Evolutionary conservation across 805 yeast species (phyloP), one percentile per base, ranked within the genome.

Genomic region (Pichia nanzhaoensis): DNA sequence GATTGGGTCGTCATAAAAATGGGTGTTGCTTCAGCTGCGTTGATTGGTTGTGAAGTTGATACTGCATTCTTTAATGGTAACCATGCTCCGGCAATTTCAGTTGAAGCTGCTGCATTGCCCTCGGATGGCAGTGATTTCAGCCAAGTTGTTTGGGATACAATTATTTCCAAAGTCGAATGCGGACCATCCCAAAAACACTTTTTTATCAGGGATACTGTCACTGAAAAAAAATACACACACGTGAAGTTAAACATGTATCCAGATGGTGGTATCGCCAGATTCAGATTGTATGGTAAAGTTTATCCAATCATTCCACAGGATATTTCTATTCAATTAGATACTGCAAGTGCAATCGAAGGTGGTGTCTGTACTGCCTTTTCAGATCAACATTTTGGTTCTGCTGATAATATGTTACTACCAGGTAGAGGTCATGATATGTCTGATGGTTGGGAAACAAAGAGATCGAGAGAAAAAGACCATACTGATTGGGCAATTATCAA

Each of bases 391-490:
- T 91, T 91, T 59, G 95, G 96, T 33, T 76, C 91, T 37, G 95
- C 90, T 33, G 95, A 86, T 63, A 91, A 91, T 67, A 69, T 91
- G 50, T 68, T 91, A 46, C 70, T 91, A 45, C 97, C 97, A 2
- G 98, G 98, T 14, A 78, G 97, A 49, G 99, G 99, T 42, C 77
- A 74, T 56, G 96, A 91, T 64, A 91, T 91, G 98, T 79, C 93
- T 41, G 98, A 93, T 60, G 99, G 99, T 13, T 91, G 99, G 99
- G 99, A 91, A 63, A 91, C 99, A 20, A 78, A 77, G 56, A 78
- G 99, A 62, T 88, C 96, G 2, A 76, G 98, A 61, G 71, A 68
- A 12, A 77, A 80, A 4, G 89, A 86, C 37, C 98, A 91, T 62
- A 80, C 77, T 33, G 99, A 91, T 69, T 91, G 96, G 96, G 96